Evolutionary conservation across 495 filamentous ascomycete species (phyloP), one percentile per base, ranked within the genome.

Genomic region (Penicilliopsis zonata): DNA sequence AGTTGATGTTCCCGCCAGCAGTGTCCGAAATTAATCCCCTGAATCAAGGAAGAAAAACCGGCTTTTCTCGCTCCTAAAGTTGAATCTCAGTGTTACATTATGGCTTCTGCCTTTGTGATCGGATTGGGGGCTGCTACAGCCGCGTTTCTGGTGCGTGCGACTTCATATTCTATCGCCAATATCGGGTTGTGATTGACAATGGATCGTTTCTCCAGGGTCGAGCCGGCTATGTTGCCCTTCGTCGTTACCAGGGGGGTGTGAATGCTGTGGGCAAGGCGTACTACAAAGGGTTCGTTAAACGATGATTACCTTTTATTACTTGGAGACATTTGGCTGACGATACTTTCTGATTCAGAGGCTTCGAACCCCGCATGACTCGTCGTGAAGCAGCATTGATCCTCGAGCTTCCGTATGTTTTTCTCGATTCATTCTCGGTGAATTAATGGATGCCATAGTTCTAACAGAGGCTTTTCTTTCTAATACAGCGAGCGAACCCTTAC

Each of bases 341-440:
- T n/a, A n/a, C n/a, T n/a, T 41, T n/a, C 19, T 31, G 17, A 7
- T 37, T 37, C 34, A 66, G 61, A 46, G 90, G 90, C 19, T 99
- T 99, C 53, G 90, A 96, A 64, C 70, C 76, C 24, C 79, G 74
- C 46, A 96, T 99, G 86, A 95, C 76, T 53, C 70, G 78, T 39
- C 74, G 80, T 41, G 90, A 99, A 63, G 90, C 90, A 20, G 66
- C 85, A 16, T 61, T 99, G 50, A 96, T 99, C 33, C 63, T 99
- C 31, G 80, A 92, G 46, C 75, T 95, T 24, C 77, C 74, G 88
- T 95, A 77, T 28, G 75, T 61, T 24, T 8, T 13, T 8, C 9
- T 8, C 26, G 5, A 5, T 28, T 8, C 26, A 6, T 28, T 28
- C 12, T 28, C 21, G 21, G n/a, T n/a, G n/a, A n/a, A n/a, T n/a